Conservation (phyloP, 441 rosid species). For the Isatis lusitanica region DNA sequence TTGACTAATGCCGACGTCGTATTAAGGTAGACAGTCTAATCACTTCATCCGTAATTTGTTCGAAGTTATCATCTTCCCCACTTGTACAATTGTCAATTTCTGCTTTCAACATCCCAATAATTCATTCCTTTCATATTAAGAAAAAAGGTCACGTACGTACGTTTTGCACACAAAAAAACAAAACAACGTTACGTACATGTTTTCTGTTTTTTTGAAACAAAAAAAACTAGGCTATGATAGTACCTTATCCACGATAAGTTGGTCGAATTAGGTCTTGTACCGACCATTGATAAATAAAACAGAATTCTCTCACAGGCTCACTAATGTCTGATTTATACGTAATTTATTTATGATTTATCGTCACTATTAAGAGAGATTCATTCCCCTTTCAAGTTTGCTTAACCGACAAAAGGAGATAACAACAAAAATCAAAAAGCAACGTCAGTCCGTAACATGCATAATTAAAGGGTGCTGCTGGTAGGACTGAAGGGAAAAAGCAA, state of each 20-base stretch:
- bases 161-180: neutral
- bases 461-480: constrained; percentile 22
- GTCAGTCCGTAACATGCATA: constrained; percentile 8
- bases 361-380: neutral
- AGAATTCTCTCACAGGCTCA: neutral
- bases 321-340: neutral
- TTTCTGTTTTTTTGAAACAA: neutral
- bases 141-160: neutral
- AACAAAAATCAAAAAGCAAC: constrained; percentile 11
- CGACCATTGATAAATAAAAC: neutral
- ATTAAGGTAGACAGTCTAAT: constrained; percentile 11
- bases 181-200: neutral
- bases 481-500: constrained; percentile 16
- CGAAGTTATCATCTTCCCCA: constrained; percentile 13
- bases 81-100: constrained; percentile 3
- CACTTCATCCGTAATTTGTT: constrained; percentile 15
- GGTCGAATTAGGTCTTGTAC: neutral
- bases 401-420: constrained; percentile 33
- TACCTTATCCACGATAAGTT: neutral
- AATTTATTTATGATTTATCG: neutral
- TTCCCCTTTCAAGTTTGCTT: neutral
- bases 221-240: neutral
- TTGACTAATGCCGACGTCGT: neutral
- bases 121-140: neutral
- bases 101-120: constrained; percentile 28